These are phyloP conservation scores for Quercus robur DNA, from an alignment of 306 rosid species.

Conservation along the genomic window DNA sequence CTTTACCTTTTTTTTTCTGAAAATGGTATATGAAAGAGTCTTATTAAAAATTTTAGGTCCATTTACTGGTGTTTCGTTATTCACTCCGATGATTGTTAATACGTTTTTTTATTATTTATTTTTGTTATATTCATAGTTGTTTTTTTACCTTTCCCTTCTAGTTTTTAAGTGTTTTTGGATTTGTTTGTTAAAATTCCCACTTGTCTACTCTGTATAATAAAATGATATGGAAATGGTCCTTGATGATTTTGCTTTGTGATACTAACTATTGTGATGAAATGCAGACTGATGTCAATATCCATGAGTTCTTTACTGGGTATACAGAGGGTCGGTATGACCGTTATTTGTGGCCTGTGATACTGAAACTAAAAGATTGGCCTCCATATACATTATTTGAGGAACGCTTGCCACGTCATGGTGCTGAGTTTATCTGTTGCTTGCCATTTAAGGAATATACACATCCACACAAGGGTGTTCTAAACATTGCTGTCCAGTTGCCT, in stretches of 20 bases:
- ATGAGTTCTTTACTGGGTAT: constrained; percentile 80
- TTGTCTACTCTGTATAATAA: background rate
- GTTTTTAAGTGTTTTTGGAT: background rate
- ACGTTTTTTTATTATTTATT: too few relatives aligned
- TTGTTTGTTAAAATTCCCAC: background rate
- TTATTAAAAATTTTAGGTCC: background rate
- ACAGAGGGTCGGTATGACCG: constrained; percentile 33
- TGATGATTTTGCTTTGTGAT: constrained; percentile 9
- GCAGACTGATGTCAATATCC: constrained; percentile 77
- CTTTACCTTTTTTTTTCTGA: background rate
- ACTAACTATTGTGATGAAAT: constrained; percentile 13
- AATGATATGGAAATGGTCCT: background rate
- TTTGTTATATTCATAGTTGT: too few relatives aligned
- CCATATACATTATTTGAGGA: constrained; percentile 66
- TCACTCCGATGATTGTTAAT: background rate
- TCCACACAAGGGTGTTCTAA: constrained; percentile 50
- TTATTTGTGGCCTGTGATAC: constrained; percentile 60
- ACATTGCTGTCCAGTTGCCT: constrained; percentile 55
- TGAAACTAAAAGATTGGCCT: constrained; percentile 89
- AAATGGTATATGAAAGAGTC: too few relatives aligned
- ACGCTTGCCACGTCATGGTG: constrained; percentile 80
- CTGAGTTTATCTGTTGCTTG: constrained; percentile 66
- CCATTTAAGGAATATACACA: constrained; percentile 79
- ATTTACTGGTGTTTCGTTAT: too few relatives aligned
- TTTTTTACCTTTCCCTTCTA: background rate